These are phyloP conservation scores for Solanum hybrid DNA, from an alignment of 305 asterid species.

Conservation along the genomic window DNA sequence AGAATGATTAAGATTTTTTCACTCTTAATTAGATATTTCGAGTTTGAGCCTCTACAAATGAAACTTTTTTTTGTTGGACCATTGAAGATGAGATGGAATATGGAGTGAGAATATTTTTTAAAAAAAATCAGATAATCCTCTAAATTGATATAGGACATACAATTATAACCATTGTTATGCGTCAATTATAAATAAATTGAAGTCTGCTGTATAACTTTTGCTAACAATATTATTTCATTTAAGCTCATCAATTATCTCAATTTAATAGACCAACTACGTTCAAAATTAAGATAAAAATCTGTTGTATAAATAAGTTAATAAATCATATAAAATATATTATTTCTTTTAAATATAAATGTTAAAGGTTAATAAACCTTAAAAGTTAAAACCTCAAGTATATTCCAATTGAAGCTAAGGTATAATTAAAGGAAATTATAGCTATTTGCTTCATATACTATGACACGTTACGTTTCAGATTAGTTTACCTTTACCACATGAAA, in stretches of 20 bases:
- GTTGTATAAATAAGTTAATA: neutral
- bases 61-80: neutral
- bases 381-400: neutral
- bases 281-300: neutral
- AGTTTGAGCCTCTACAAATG: neutral
- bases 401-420: neutral
- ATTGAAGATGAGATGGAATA: neutral
- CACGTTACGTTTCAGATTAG: neutral
- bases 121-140: neutral
- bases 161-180: neutral
- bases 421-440: neutral
- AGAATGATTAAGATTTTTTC: neutral
- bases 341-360: neutral
- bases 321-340: neutral
- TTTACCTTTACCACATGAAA: neutral
- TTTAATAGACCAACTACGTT: neutral
- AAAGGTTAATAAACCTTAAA: neutral
- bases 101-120: neutral
- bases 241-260: neutral
- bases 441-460: neutral
- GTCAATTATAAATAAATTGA: neutral
- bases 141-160: neutral
- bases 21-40: rapidly evolving
- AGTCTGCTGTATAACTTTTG: neutral
- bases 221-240: neutral